Base-by-base conservation (phyloP, 225 moss, liverwort and hornwort species). In the Antitrichia curtipendula region DNA sequence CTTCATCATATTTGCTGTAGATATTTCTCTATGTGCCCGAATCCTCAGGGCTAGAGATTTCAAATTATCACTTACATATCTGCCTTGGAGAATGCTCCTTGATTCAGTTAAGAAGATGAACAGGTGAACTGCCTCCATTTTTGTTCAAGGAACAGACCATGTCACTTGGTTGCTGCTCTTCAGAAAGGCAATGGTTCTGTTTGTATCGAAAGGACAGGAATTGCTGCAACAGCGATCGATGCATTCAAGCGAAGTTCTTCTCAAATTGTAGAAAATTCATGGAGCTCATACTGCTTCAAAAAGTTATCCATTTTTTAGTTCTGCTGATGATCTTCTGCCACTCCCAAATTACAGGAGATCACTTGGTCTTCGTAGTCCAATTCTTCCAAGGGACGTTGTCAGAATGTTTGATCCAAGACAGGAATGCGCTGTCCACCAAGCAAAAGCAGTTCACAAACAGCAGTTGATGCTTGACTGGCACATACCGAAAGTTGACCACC, bases 341-440 rank as follows among this genome's bases (percentile, higher is more conserved):
- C 47, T 49, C 36, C 36, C 54, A 64, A n/a, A n/a, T n/a, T n/a
- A 36, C 25, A 53, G 27, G 64, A 75, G 75, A 56, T 87, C 50
- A 60, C 85, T 80, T 72, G 74, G 47, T 52, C 65, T 64, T 64
- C 43, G 45, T 8, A 3, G 64, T 81, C 85, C 89, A 89, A 38
- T 71, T 80, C 81, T 94, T 96, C 96, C 97, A 97, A 82, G 97
- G 94, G 45, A 95, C 93, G 78, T 96, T 94, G 45, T 95, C 92
- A 81, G 95, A 95, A 87, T 96, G 94, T 88, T 96, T 97, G 59
- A 97, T 93, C 90, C 91, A 91, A 62, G 90, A 88, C 43, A 91
- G 83, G 32, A 90, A 88, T 64, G 75, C 91, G 80, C 90, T 91
- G 66, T 91, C 90, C 82, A 88, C 85, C 61, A 90, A 49, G 57